Conservation (phyloP, 208 protist genomes). For the Leishmania major region DNA sequence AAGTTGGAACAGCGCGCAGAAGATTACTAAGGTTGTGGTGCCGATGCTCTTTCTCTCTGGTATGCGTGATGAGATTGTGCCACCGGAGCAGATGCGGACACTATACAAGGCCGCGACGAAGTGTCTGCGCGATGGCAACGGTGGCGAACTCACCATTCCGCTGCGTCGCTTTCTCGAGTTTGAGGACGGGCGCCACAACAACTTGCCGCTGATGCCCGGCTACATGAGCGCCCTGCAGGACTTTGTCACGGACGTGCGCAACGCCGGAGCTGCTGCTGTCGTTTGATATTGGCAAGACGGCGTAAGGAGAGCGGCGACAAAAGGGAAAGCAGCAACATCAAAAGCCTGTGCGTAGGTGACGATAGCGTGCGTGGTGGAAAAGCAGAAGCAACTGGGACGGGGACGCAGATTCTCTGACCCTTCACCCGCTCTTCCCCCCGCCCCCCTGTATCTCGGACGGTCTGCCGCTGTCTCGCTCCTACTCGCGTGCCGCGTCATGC, state of each 20-base stretch:
- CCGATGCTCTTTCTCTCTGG: conserved; percentile 89
- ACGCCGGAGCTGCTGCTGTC: conserved; percentile 1
- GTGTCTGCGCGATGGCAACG: conserved; percentile 22
- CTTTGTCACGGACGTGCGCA: conserved; percentile 58
- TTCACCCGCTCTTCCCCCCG: neutral
- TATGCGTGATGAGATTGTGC: conserved; percentile 85
- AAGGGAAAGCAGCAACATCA: neutral
- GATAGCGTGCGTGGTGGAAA: neutral
- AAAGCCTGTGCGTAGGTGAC: neutral
- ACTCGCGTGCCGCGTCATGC: neutral
- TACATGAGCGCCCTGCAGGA: conserved; percentile 62
- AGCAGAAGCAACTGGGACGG: neutral
- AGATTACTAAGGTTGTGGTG: conserved; percentile 32
- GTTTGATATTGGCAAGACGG: neutral
- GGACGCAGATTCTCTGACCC: neutral
- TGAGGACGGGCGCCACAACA: conserved; percentile 77
- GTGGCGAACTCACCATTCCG: conserved; percentile 11
- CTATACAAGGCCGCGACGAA: conserved; percentile 56
- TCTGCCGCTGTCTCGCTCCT: neutral
- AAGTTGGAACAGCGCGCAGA: conserved; percentile 64
- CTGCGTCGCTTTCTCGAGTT: conserved; percentile 70
- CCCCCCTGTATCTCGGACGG: neutral
- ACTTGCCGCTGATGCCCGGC: conserved; percentile 45
- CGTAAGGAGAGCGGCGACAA: neutral
- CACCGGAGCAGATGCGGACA: conserved; percentile 72